Percentiles rank a stretch among this genome's conserved stretches.
phyloP scores from a whole-genome alignment of 1,284 basidiomycete genomes.

The Coniferiporia sulphurascens region DNA sequence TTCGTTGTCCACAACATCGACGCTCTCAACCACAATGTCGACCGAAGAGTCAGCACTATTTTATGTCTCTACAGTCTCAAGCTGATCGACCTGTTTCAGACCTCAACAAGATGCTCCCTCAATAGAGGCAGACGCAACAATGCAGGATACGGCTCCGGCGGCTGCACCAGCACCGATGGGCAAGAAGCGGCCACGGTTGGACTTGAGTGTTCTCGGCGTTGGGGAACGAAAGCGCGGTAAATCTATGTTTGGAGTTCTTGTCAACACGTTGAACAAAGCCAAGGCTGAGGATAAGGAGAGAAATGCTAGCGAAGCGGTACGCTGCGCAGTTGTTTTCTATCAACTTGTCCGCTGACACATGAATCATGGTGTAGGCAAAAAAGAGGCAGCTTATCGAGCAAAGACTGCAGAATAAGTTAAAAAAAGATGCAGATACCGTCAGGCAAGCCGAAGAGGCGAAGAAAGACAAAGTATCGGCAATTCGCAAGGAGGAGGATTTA shows the following conservation, averaged over 20 bases:
- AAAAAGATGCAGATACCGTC: conserved; percentile 77
- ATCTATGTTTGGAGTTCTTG: conserved; percentile 75
- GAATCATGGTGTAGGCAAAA: conserved; percentile 51
- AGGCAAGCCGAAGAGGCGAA: conserved; percentile 77
- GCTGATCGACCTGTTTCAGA: conserved; percentile 19
- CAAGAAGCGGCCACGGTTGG: conserved; percentile 66
- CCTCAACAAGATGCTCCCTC: conserved; percentile 30
- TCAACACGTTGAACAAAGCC: conserved; percentile 77
- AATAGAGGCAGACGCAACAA: conserved; percentile 23
- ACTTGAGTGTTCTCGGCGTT: conserved; percentile 43
- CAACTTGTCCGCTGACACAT: conserved; percentile 11
- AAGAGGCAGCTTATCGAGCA: conserved; percentile 75
- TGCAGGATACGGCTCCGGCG: conserved; percentile 13
- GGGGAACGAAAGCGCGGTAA: conserved; percentile 73
- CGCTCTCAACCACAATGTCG: conserved; percentile 39
- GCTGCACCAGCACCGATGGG: conserved; percentile 27
- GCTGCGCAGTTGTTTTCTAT: conserved; percentile 26
- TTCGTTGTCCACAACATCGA: conserved; percentile 18
- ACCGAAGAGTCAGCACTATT: conserved; percentile 41
- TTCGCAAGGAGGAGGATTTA: conserved; percentile 73
- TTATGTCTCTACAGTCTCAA: conserved; percentile 3
- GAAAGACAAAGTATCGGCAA: conserved; percentile 69
- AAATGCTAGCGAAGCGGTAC: conserved; percentile 71
- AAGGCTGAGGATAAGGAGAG: conserved; percentile 78
- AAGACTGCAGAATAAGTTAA: conserved; percentile 73